phyloP scores from a whole-genome alignment of 106 monocot species.

The Acorus gramineus region DNA sequence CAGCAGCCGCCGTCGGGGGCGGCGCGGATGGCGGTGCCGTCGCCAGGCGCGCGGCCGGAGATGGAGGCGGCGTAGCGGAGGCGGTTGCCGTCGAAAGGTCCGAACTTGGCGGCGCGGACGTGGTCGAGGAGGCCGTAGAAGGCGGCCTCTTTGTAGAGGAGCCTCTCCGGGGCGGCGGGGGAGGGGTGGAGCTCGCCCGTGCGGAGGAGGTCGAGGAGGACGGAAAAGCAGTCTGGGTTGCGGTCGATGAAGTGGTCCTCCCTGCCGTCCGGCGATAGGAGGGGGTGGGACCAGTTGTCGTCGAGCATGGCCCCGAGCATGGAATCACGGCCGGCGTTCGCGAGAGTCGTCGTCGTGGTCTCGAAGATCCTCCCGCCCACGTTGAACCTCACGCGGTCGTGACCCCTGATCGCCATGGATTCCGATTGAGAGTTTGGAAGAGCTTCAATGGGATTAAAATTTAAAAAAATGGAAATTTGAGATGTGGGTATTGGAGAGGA shows the following conservation, averaged over 20 bases:
- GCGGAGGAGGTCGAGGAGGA: constrained; percentile 81
- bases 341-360: constrained; percentile 74
- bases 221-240: constrained; percentile 65
- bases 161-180: constrained; percentile 29
- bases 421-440: not conserved
- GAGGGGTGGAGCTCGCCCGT: constrained; percentile 71
- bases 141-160: constrained; percentile 60
- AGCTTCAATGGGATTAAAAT: not conserved
- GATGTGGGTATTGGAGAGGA: not conserved
- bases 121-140: constrained; percentile 73
- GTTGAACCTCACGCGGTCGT: constrained; percentile 59
- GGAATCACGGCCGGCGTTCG: constrained; percentile 58
- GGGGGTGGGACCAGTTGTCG: constrained; percentile 31
- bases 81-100: constrained; percentile 63
- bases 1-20: constrained; percentile 89
- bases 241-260: constrained; percentile 68
- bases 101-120: constrained; percentile 62
- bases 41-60: constrained; percentile 62
- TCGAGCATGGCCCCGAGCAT: constrained; percentile 82
- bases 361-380: constrained; percentile 81
- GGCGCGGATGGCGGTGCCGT: constrained; percentile 75
- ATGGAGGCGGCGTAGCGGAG: constrained; percentile 38
- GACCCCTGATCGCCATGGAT: constrained; percentile 11
- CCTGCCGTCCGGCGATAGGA: not conserved
- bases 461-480: not conserved